phyloP scores from a whole-genome alignment of 106 monocot genomes.

The Acorus gramineus region DNA sequence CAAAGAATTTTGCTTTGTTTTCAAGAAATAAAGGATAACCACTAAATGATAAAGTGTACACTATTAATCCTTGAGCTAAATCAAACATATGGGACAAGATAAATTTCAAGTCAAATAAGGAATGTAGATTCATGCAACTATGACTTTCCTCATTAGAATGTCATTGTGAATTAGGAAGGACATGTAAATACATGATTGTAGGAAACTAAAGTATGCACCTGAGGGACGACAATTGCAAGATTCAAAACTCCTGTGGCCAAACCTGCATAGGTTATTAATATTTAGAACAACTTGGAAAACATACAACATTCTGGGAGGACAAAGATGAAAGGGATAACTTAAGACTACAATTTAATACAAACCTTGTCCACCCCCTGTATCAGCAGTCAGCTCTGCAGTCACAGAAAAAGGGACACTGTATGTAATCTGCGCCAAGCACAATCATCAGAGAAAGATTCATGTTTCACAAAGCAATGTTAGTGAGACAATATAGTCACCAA shows the following conservation, averaged over 20 bases:
- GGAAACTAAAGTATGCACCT: slow-evolving; percentile 24
- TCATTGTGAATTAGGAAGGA: too few species aligned
- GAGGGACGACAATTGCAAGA: slow-evolving; percentile 89
- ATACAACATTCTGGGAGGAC: too few species aligned
- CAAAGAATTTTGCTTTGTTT: too few species aligned
- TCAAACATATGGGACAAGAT: too few species aligned
- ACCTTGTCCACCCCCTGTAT: slow-evolving; percentile 95
- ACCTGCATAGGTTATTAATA: slow-evolving; percentile 30
- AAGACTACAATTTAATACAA: slow-evolving; percentile 5
- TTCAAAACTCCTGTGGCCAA: slow-evolving; percentile 96
- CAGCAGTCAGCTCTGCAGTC: slow-evolving; percentile 94
- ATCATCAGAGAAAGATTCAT: background rate
- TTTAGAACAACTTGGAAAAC: background rate
- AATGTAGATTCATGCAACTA: too few species aligned
- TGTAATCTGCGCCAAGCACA: slow-evolving; percentile 56
- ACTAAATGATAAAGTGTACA: too few species aligned
- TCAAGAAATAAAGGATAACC: too few species aligned
- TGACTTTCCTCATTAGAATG: too few species aligned
- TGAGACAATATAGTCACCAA: background rate
- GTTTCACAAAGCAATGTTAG: background rate
- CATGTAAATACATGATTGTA: too few species aligned
- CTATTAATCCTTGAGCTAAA: too few species aligned
- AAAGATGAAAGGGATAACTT: background rate
- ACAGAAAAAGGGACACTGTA: slow-evolving; percentile 98
- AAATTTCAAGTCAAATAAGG: too few species aligned